Evolutionary conservation across 345 rosid species (phyloP), one percentile per base, ranked within the genome.

Genomic region (Crucihimalaya himalaica): DNA sequence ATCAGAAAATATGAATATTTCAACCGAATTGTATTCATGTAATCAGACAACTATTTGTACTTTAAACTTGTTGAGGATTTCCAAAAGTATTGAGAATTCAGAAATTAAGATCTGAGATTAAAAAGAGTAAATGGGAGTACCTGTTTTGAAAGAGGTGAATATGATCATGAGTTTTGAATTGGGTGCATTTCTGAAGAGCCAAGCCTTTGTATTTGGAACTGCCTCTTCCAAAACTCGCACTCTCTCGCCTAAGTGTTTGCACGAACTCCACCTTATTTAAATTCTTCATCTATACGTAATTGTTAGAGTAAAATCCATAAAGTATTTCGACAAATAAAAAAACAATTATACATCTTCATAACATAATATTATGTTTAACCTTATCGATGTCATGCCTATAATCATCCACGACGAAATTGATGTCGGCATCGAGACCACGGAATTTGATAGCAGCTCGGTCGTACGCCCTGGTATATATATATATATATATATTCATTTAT

Each of bases 401-500:
- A 81, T 94, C 98, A 59, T 79, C 73, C 19, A 89, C 88, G 51
- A 23, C 84, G 76, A 94, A 94, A 75, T 94, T 94, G 74, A 94
- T 94, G 77, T 94, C 98, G 40, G 97, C 98, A 68, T 85, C 92
- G 55, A 85, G 85, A 40, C 98, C 98, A 74, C 98, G 86, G 76
- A 94, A 94, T 74, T 88, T 94, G 68, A 94, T 89, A 66, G 98
- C 98, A 59, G 97, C 98, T 75, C 95, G 90, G 81, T 94, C 98
- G 63, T 94, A 94, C 5, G 98, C 96, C 83, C 98, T 91, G 85
- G n/a, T 70, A 55, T 9, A 48, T 57, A 19, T 9, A n/a, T n/a
- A n/a, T n/a, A n/a, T n/a, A n/a, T 47, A 29, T 35, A 34, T 34
- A 2, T 58, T 66, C 28, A 54, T 20, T 48, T 51, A 52, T 60